phyloP scores from a whole-genome alignment of 1,284 basidiomycete species.

The Boletus sp. region DNA sequence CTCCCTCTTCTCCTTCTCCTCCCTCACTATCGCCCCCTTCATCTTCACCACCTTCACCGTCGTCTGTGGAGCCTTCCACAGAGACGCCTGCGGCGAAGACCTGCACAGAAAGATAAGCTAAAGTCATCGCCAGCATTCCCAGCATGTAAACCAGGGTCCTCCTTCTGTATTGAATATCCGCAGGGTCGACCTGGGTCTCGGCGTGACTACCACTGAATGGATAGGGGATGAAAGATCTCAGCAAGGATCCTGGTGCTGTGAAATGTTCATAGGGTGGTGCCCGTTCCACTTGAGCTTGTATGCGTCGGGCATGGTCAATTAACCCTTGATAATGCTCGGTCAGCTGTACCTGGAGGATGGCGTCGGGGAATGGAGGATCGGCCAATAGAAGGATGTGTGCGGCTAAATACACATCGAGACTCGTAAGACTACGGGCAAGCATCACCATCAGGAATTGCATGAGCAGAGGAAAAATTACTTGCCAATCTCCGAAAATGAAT shows the following conservation, averaged over 20 bases:
- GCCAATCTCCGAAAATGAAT: conserved; percentile 53
- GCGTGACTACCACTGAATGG: background rate
- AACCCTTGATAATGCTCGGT: conserved; percentile 53
- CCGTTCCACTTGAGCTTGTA: conserved; percentile 38
- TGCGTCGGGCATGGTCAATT: conserved; percentile 49
- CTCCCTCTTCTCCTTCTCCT: conserved; percentile 10
- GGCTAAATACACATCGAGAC: conserved; percentile 62
- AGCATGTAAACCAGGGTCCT: conserved; percentile 37
- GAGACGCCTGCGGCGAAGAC: background rate
- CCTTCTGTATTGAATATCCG: conserved; percentile 34
- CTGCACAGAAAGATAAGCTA: conserved; percentile 1
- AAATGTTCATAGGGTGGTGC: conserved; percentile 16
- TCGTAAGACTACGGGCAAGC: conserved; percentile 44
- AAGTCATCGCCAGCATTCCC: conserved; percentile 20
- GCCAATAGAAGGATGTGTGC: conserved; percentile 61
- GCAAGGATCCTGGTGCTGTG: conserved; percentile 17
- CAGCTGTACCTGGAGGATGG: conserved; percentile 51
- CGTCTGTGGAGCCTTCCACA: background rate
- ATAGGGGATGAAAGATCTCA: conserved; percentile 24
- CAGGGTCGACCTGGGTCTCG: conserved; percentile 18
- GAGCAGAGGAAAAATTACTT: background rate
- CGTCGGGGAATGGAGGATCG: conserved; percentile 57
- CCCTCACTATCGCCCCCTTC: conserved; percentile 13
- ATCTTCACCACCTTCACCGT: background rate
- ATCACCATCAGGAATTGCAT: background rate